Base-by-base conservation (phyloP, 176 grass and related monocot species). In the Cenchrus purpureus region DNA sequence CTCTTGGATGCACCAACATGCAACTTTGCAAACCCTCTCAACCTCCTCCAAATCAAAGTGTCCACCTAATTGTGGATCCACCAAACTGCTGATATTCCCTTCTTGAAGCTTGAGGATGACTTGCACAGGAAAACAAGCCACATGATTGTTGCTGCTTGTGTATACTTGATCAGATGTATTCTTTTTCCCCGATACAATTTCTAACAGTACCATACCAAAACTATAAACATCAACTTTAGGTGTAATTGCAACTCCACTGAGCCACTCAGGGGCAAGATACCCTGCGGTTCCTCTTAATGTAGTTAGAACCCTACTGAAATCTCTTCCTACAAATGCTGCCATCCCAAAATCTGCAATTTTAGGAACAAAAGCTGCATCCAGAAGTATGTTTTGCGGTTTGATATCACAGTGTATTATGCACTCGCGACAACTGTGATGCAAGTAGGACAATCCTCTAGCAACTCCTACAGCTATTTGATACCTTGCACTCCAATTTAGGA, bases 381-480 rank as follows among this genome's bases (percentile, higher is more conserved):
- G 63, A 65, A 65, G 63, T 65, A 65, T 65, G 63, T 65, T 65
- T 15, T 65, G 10, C 14, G 63, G 63, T 12, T 65, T 65, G 4
- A 65, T 19, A 44, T 68, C 66, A 68, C 66, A 44, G 16, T 68
- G 66, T 44, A 68, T 68, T 15, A 68, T 68, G 37, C 66, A 44
- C 17, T 68, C 37, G 1, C 37, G 15, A 42, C 66, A 68, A 68
- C 66, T 68, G 7, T 37, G 66, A 10, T 68, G 66, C 37, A 68
- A 68, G 66, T 68, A 68, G 66, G 7, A 68, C 66, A 68, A 43
- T 10, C 66, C 66, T 68, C 37, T 68, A 11, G 66, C 66, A 68
- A 68, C 66, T 44, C 37, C 66, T 5, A 44, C 7, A 16, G 66
- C 66, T 68, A 68, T 68, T 68, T 68, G 7, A 11, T 68, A 19